Evolutionary conservation across 805 yeast species (phyloP), one percentile per base, ranked within the genome.

Genomic region (Teunomyces gatunensis): DNA sequence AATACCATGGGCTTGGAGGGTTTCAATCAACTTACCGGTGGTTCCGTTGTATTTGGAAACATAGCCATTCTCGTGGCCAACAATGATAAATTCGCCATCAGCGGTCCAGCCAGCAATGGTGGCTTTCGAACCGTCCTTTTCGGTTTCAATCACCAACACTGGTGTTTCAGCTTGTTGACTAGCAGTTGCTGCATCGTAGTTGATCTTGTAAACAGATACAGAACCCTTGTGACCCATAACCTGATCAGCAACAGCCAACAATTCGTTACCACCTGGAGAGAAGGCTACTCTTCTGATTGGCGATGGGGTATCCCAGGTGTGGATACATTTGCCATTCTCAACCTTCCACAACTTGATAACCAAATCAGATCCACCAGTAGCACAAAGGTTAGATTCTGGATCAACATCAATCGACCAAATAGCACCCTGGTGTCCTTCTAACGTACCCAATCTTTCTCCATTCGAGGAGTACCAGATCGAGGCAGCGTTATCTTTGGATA

Each of bases 361-460:
- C 67, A 85, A 83, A 65, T 94, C 99, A 47, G 97, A 96, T 52
- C 94, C 83, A 30, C 96, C 97, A 3, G 99, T 91, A 48, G 84
- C 81, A 54, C 89, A 83, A 52, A 79, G 78, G 35, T 77, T 74
- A n/a, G 92, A 77, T 47, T 79, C 77, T 35, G 73, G 67, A 66
- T 89, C 94, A 40, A 90, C 85, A 65, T 91, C 98, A 54, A 94
- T 84, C 29, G 96, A 84, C 94, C 96, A 89, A 60, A 94, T 85
- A 46, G 97, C 87, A 84, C 99, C 99, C 49, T 78, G 78, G 68
- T 94, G 98, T 33, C 77, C 77, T 48, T 73, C 82, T 56, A 89
- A 80, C 50, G 99, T 94, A 44, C 99, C 99, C 49, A 94, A 71
- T 68, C 98, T 83, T 73, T 94, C 99, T 60, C 99, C 99, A 67